Base-by-base conservation (phyloP, 2,329 filamentous ascomycete genomes). In the Fusarium chlamydosporum region DNA sequence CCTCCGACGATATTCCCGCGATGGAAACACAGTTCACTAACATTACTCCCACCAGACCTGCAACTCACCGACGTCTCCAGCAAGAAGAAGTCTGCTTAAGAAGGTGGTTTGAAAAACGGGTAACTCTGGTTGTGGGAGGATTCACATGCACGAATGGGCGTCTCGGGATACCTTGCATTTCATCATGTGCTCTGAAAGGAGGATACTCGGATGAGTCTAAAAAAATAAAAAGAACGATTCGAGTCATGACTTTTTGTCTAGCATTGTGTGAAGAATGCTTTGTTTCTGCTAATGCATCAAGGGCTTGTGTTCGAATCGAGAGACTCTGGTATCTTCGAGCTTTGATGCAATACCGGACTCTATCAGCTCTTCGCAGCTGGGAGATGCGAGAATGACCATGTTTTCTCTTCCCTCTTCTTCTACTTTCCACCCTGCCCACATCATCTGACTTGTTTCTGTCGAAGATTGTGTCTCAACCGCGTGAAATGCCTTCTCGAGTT, bases 111-210 rank as follows among this genome's bases (percentile, higher is more conserved):
- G 68, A 68, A 69, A 72, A 71, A 72, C 56, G 68, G 70, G 71
- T 56, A 69, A 52, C 47, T 70, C 72, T 74, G 72, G 73, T 70
- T 65, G 74, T 69, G 72, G 73, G 74, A 78, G 72, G 72, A 76
- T 76, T 75, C 72, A 76, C 72, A 77, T 78, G 77, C 80, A 83
- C 80, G 77, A 82, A 79, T 80, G 80, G 84, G 85, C 85, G 84
- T 86, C 83, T 83, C 80, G 82, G 83, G 82, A 83, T 83, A 83
- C 80, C 81, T 83, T 83, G 81, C 82, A 82, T 84, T 83, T 84
- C 76, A 77, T 79, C 77, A 78, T 79, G 79, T 79, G 77, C 76
- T 79, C 76, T 77, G 76, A 76, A 77, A 72, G 74, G 75, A 74
- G 74, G 74, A 74, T 76, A 73, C 76, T 79, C 77, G 75, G 70